Evolutionary conservation across 2,329 filamentous ascomycete genomes (phyloP).

Genomic region (Aureobasidium sp.): DNA sequence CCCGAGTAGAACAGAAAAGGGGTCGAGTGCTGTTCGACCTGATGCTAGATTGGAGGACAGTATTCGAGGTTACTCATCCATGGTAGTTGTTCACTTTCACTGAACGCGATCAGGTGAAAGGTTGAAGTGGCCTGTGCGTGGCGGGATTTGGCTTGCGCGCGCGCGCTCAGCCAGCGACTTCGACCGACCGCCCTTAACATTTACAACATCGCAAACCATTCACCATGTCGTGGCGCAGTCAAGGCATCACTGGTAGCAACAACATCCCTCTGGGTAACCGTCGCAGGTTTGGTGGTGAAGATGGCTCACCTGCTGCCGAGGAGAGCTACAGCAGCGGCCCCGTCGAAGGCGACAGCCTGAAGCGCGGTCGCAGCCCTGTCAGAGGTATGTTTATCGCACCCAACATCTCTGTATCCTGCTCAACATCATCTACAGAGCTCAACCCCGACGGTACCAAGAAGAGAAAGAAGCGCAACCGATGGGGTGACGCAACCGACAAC

Average conservation of each 20-base stretch:
- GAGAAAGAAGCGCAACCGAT: slow-evolving; percentile 97
- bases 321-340: slow-evolving; percentile 81
- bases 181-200: not conserved
- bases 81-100: no score
- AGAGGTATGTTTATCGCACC: slow-evolving; percentile 48
- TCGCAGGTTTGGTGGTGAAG: slow-evolving; percentile 62
- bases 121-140: not conserved
- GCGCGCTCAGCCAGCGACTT: not conserved
- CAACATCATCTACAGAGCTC: slow-evolving; percentile 22
- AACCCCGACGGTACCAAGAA: slow-evolving; percentile 67
- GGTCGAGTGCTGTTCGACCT: no score
- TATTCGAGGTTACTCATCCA: no score
- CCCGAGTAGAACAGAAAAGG: no score
- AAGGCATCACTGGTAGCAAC: slow-evolving; percentile 94
- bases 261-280: slow-evolving; percentile 88
- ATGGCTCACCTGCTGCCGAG: slow-evolving; percentile 35
- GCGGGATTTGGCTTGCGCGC: not conserved
- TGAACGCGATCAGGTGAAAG: not conserved
- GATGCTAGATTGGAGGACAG: no score
- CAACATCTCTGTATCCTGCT: slow-evolving; percentile 14
- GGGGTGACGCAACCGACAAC: slow-evolving; percentile 96
- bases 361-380: slow-evolving; percentile 89
- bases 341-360: slow-evolving; percentile 50
- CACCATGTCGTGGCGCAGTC: slow-evolving; percentile 55
- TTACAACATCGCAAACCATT: not conserved